Evolutionary conservation across 164 flowering plant genomes (phyloP).

Genomic region (Protea cynaroides): DNA sequence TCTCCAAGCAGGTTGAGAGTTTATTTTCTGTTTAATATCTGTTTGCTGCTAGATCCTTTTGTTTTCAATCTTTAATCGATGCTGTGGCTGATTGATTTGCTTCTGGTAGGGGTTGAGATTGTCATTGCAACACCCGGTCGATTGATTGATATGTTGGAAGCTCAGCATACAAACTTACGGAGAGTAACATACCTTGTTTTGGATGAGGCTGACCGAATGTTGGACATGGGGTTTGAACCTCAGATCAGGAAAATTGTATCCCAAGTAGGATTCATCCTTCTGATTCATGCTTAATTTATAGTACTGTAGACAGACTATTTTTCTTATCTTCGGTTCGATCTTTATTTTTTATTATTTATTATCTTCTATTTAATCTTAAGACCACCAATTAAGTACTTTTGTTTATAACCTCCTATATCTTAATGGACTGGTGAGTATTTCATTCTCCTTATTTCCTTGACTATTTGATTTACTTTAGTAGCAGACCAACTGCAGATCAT

Average conservation of each 20-base stretch:
- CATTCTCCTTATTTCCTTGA: too few relatives aligned
- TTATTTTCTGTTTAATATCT: not conserved
- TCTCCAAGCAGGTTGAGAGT: conserved; percentile 61
- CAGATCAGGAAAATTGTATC: conserved; percentile 85
- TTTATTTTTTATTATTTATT: too few relatives aligned
- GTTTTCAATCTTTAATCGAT: not conserved
- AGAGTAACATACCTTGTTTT: conserved; percentile 95
- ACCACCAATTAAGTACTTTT: too few relatives aligned
- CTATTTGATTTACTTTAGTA: too few relatives aligned
- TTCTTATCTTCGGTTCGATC: too few relatives aligned
- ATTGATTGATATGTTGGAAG: conserved; percentile 93
- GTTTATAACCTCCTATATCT: too few relatives aligned
- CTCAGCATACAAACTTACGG: conserved; percentile 71
- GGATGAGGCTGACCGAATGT: conserved; percentile 98
- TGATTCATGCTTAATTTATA: not conserved
- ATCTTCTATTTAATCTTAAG: too few relatives aligned
- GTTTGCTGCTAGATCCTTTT: not conserved
- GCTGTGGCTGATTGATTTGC: conserved; percentile 3
- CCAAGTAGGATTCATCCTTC: conserved; percentile 39
- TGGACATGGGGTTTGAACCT: conserved; percentile 99
- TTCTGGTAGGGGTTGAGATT: conserved; percentile 80
- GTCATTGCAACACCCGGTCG: conserved; percentile 98
- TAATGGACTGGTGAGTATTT: too few relatives aligned
- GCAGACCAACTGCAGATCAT: too few relatives aligned
- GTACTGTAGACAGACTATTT: not conserved